Evolutionary conservation across 2,329 filamentous ascomycete species (phyloP).

Genomic region (Diplodia sapinea): DNA sequence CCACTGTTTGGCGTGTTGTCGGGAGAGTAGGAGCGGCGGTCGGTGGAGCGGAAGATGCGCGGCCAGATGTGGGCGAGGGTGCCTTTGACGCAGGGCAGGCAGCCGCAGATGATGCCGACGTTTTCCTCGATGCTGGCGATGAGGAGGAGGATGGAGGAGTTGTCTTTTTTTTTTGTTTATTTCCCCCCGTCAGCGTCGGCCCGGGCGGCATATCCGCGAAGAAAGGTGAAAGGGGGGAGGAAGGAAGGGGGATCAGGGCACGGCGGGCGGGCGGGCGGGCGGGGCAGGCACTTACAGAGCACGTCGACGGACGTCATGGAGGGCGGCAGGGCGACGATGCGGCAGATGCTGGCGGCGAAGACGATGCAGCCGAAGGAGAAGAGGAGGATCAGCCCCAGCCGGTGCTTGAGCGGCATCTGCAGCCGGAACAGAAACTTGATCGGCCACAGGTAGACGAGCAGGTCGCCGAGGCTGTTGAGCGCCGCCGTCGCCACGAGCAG

Average conservation of each 20-base stretch:
- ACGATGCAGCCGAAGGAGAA: constrained; percentile 34
- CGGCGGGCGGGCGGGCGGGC: too few species aligned
- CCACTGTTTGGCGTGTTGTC: too few species aligned
- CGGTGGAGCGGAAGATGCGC: constrained; percentile 8
- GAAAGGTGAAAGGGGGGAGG: too few species aligned
- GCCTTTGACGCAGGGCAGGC: constrained; percentile 42
- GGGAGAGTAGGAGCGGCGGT: background rate
- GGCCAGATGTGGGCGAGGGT: constrained; percentile 34
- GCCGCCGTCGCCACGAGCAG: constrained; percentile 33
- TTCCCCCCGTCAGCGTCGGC: too few species aligned
- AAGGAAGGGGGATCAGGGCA: background rate
- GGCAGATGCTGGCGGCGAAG: constrained; percentile 20
- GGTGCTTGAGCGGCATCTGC: constrained; percentile 33
- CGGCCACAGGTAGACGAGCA: constrained; percentile 36
- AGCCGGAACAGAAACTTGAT: constrained; percentile 36
- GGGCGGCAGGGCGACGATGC: constrained; percentile 17
- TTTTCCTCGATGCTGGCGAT: constrained; percentile 41
- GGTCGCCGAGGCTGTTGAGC: constrained; percentile 35
- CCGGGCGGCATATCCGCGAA: too few species aligned
- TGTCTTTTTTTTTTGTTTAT: constrained; percentile 12
- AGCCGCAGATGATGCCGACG: constrained; percentile 43
- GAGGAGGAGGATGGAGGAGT: constrained; percentile 38
- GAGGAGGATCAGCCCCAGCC: constrained; percentile 32
- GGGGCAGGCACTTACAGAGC: background rate
- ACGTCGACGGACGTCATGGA: constrained; percentile 7